These are phyloP conservation scores for Seiridium cupressi DNA, from an alignment of 2,329 filamentous ascomycete species.

Conservation along the genomic window DNA sequence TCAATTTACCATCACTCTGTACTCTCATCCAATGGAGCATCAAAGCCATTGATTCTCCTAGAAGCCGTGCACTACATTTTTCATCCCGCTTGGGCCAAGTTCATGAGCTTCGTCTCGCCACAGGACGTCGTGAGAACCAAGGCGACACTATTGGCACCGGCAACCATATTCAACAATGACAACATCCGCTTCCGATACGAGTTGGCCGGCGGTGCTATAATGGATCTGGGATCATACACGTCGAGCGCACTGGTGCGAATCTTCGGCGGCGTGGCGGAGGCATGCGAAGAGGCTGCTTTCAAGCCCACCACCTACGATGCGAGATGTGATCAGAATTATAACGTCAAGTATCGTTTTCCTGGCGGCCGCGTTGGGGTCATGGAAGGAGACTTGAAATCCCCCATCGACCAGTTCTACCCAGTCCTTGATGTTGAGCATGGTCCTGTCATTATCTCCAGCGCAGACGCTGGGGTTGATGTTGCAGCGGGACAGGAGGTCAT, in stretches of 20 bases:
- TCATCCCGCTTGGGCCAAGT: constrained; percentile 38
- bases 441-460: constrained; percentile 15
- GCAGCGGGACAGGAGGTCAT: constrained; percentile 17
- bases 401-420: constrained; percentile 14
- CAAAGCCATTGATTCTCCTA: constrained; percentile 33
- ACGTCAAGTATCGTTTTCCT: constrained; percentile 30
- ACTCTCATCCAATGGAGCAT: constrained; percentile 13
- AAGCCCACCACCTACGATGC: constrained; percentile 18
- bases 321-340: constrained; percentile 25
- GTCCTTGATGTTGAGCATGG: constrained; percentile 18
- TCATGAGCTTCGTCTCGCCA: constrained; percentile 33
- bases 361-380: constrained; percentile 29
- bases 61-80: constrained; percentile 43
- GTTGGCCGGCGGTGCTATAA: constrained; percentile 22
- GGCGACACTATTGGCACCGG: constrained; percentile 21
- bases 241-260: constrained; percentile 35
- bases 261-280: constrained; percentile 35
- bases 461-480: constrained; percentile 14
- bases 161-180: constrained; percentile 27
- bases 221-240: constrained; percentile 40
- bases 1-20: constrained; percentile 30
- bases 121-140: constrained; percentile 34
- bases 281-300: constrained; percentile 29
- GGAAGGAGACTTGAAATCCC: constrained; percentile 24
- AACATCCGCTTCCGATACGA: constrained; percentile 31